Conservation (phyloP, 179 eudicot genomes). For the Heliamphora pulchella region DNA sequence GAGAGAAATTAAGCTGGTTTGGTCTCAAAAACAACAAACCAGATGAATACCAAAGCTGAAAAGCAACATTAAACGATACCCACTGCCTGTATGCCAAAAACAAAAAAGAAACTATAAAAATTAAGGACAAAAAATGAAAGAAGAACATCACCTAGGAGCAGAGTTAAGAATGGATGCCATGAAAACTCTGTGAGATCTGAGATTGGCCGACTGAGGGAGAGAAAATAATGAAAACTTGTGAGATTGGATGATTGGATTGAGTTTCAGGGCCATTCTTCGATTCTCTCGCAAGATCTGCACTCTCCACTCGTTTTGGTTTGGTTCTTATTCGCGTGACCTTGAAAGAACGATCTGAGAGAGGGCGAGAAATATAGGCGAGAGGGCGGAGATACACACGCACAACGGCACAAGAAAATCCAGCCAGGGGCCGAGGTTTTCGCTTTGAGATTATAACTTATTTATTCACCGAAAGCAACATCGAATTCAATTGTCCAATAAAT, state of each 20-base stretch:
- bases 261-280: conserved; percentile 46
- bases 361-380: too few relatives aligned
- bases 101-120: neutral
- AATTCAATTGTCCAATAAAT: too few relatives aligned
- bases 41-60: neutral
- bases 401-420: too few relatives aligned
- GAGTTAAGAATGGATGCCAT: conserved; percentile 50
- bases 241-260: conserved; percentile 25
- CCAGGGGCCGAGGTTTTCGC: too few relatives aligned
- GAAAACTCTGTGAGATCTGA: conserved; percentile 49
- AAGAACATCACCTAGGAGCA: conserved; percentile 37
- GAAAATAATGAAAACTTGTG: conserved; percentile 22
- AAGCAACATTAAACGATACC: neutral
- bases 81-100: neutral
- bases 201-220: conserved; percentile 24
- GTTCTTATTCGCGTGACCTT: too few relatives aligned
- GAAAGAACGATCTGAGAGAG: too few relatives aligned
- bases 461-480: too few relatives aligned
- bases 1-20: neutral
- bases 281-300: neutral
- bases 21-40: neutral
- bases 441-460: too few relatives aligned
- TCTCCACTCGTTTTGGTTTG: too few relatives aligned
- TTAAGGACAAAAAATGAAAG: neutral
- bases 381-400: too few relatives aligned